A percentile compares a stretch with the other conserved stretches of the same genome.
phyloP scores from a whole-genome alignment of 1,284 basidiomycete species.

The Exsudoporus floridanus region DNA sequence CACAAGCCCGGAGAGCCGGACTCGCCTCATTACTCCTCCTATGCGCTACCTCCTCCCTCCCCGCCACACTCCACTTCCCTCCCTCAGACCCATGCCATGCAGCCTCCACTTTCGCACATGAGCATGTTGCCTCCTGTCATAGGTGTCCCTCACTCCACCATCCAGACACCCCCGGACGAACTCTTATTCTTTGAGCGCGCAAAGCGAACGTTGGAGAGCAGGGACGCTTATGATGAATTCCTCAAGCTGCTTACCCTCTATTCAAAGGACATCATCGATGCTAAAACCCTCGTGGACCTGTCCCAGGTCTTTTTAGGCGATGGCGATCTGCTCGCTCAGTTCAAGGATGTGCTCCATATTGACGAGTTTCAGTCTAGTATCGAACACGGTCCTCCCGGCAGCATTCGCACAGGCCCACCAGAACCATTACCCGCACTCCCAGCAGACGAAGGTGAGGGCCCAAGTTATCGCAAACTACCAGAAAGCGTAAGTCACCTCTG shows the following conservation, averaged over 20 bases:
- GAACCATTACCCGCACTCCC: slow-evolving; percentile 67
- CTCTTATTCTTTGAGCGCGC: slow-evolving; percentile 93
- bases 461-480: slow-evolving; percentile 91
- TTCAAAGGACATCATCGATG: slow-evolving; percentile 87
- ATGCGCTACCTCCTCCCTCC: slow-evolving; percentile 44
- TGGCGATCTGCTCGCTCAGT: slow-evolving; percentile 79
- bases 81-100: slow-evolving; percentile 35
- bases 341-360: slow-evolving; percentile 86
- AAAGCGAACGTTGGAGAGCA: slow-evolving; percentile 73
- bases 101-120: slow-evolving; percentile 35
- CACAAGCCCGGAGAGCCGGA: slow-evolving; percentile 56
- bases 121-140: slow-evolving; percentile 33
- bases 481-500: slow-evolving; percentile 56
- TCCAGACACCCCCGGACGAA: slow-evolving; percentile 68
- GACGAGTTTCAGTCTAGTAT: slow-evolving; percentile 66
- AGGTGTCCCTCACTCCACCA: slow-evolving; percentile 28
- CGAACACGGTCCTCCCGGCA: slow-evolving; percentile 75
- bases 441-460: slow-evolving; percentile 74
- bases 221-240: slow-evolving; percentile 79
- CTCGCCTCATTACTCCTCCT: slow-evolving; percentile 57
- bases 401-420: slow-evolving; percentile 67
- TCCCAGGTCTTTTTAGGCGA: slow-evolving; percentile 80
- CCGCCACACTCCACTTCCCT: slow-evolving; percentile 38
- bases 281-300: slow-evolving; percentile 78
- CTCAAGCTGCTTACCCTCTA: slow-evolving; percentile 81